Percentiles rank a stretch among this genome's conserved stretches.
Evolutionary conservation across 2,329 filamentous ascomycete genomes (phyloP).

Genomic region (Teratosphaeria gauchensis): DNA sequence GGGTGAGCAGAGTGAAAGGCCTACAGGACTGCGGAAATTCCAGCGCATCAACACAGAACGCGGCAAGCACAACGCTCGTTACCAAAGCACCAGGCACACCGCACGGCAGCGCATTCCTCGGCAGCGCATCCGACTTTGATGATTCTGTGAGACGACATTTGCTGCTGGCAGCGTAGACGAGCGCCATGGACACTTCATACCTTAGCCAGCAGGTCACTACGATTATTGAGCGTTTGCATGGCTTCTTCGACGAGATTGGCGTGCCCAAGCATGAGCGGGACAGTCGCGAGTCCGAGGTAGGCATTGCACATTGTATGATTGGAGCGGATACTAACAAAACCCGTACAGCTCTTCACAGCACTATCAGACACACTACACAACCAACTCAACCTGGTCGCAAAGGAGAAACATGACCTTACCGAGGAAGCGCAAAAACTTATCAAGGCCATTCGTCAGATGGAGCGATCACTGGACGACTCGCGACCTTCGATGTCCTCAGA

Average conservation of each 20-base stretch:
- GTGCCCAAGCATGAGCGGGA: slow-evolving; percentile 91
- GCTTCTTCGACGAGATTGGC: slow-evolving; percentile 94
- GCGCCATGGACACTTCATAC: slow-evolving; percentile 76
- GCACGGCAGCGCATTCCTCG: slow-evolving; percentile 10
- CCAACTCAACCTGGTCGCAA: slow-evolving; percentile 73
- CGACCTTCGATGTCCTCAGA: slow-evolving; percentile 48
- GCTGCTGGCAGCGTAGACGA: slow-evolving; percentile 22
- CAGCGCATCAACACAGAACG: neutral
- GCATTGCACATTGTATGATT: slow-evolving; percentile 1
- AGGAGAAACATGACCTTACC: slow-evolving; percentile 84
- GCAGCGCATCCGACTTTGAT: slow-evolving; percentile 8
- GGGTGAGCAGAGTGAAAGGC: neutral
- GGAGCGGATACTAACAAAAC: neutral
- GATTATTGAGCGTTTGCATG: slow-evolving; percentile 87
- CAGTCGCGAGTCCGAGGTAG: slow-evolving; percentile 76
- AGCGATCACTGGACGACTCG: slow-evolving; percentile 72
- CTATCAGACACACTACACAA: slow-evolving; percentile 86
- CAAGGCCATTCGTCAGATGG: slow-evolving; percentile 84
- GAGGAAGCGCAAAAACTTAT: slow-evolving; percentile 82
- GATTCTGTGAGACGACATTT: slow-evolving; percentile 9
- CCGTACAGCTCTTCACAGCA: slow-evolving; percentile 68
- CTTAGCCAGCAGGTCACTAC: slow-evolving; percentile 90
- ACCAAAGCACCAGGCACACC: neutral
- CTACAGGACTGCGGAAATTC: neutral
- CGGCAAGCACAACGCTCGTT: neutral